Evolutionary conservation across 1,284 basidiomycete species (phyloP).

Genomic region (Takashimella tepidaria): DNA sequence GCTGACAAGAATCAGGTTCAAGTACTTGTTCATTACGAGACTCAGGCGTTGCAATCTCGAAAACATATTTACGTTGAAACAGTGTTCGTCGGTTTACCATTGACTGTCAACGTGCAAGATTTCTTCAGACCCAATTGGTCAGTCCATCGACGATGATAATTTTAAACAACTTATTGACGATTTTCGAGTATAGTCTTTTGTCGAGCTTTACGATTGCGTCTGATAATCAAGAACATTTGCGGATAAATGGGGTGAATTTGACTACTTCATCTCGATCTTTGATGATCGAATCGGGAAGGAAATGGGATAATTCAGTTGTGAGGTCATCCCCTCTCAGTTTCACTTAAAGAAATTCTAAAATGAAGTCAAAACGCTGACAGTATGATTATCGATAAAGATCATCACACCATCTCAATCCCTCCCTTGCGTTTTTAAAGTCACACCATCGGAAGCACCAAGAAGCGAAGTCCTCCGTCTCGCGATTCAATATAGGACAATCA

Average conservation of each 20-base stretch:
- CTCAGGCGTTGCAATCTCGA: constrained; percentile 3
- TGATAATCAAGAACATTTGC: constrained; percentile 39
- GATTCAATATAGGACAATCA: constrained; percentile 36
- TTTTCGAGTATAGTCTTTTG: constrained; percentile 44
- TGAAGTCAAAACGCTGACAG: background rate
- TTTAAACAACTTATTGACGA: background rate
- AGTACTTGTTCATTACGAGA: constrained; percentile 24
- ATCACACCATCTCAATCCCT: constrained; percentile 34
- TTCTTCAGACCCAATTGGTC: constrained; percentile 47
- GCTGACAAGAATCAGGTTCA: constrained; percentile 19
- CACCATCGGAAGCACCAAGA: constrained; percentile 7
- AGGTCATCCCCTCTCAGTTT: constrained; percentile 2
- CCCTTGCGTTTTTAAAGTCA: constrained; percentile 43
- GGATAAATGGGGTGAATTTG: constrained; percentile 32
- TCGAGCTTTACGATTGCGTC: constrained; percentile 48
- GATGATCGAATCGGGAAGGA: constrained; percentile 19
- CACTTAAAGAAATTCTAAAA: background rate
- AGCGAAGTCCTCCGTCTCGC: constrained; percentile 25
- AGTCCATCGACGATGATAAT: too few relatives aligned
- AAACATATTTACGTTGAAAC: constrained; percentile 27
- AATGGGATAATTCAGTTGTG: constrained; percentile 20
- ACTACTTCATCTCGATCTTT: constrained; percentile 8
- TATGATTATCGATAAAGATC: constrained; percentile 20
- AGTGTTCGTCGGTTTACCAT: constrained; percentile 41
- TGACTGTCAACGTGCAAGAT: constrained; percentile 50